These are phyloP conservation scores for Penicillium subrubescens DNA, from an alignment of 495 filamentous ascomycete species.

Conservation along the genomic window DNA sequence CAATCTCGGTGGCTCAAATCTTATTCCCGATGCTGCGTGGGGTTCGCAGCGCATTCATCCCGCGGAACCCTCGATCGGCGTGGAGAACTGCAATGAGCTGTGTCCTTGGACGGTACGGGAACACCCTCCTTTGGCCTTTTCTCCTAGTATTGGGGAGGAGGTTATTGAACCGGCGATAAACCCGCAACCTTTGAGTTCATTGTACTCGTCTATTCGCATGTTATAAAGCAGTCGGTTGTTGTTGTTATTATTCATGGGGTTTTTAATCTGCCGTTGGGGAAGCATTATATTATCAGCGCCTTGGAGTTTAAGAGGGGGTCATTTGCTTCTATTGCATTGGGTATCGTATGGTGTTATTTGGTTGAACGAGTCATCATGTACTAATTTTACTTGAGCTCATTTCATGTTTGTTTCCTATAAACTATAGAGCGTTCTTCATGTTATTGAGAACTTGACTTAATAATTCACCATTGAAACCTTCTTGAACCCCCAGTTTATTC, in stretches of 20 bases:
- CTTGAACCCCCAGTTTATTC: too few species aligned
- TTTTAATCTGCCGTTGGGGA: not conserved
- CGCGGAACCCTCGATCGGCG: slow-evolving; percentile 36
- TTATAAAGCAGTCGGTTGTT: slow-evolving; percentile 21
- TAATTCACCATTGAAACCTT: too few species aligned
- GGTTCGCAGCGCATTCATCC: slow-evolving; percentile 47
- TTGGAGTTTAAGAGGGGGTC: not conserved
- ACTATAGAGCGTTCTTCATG: not conserved
- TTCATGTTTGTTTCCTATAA: not conserved
- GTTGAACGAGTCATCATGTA: not conserved
- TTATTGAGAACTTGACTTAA: too few species aligned
- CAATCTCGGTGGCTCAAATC: slow-evolving; percentile 36
- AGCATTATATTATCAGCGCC: not conserved
- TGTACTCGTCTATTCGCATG: slow-evolving; percentile 45
- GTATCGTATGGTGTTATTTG: not conserved
- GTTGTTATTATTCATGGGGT: not conserved
- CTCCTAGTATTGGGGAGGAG: slow-evolving; percentile 41
- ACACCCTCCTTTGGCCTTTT: slow-evolving; percentile 39
- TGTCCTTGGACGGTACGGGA: slow-evolving; percentile 50
- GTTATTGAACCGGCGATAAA: slow-evolving; percentile 42
- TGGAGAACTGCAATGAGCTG: slow-evolving; percentile 48
- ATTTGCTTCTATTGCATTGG: not conserved
- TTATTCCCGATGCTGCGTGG: slow-evolving; percentile 37
- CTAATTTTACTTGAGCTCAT: not conserved
- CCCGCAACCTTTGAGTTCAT: slow-evolving; percentile 38